A percentile compares a stretch with the other conserved stretches of the same genome.
Evolutionary conservation across 1,139 yeast species (phyloP).

Genomic region (Lizanozyma gosingica): DNA sequence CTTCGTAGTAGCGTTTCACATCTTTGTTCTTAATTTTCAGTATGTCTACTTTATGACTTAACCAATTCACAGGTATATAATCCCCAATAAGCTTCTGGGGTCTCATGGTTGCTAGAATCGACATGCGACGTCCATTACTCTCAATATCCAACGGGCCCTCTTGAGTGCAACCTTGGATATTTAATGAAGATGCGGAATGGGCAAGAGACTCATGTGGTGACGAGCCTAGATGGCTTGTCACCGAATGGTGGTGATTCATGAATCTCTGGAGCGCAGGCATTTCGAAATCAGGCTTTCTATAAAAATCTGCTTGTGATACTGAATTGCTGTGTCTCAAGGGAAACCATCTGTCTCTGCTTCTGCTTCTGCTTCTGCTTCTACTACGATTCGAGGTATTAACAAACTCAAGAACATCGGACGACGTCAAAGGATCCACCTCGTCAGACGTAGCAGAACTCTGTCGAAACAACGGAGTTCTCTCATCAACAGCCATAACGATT

Average conservation of each 20-base stretch:
- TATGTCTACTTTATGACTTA: background rate
- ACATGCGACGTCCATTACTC: background rate
- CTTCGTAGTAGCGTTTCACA: slow-evolving; percentile 28
- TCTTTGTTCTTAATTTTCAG: slow-evolving; percentile 13
- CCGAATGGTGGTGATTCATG: background rate
- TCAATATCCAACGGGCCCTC: background rate
- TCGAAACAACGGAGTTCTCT: background rate
- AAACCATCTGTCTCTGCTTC: background rate
- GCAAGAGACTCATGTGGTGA: background rate
- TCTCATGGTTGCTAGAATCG: background rate
- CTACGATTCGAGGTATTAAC: background rate
- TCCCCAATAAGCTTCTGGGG: background rate
- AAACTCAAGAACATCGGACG: background rate
- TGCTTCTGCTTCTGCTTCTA: background rate
- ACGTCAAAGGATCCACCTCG: background rate
- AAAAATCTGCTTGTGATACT: background rate
- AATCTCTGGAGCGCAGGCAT: background rate
- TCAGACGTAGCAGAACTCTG: background rate
- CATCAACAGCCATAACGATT: background rate
- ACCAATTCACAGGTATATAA: background rate
- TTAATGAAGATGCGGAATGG: background rate
- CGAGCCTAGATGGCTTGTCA: background rate
- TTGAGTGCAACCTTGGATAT: background rate
- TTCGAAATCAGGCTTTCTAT: background rate
- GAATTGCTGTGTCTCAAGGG: background rate